Evolutionary conservation across 768 basidiomycete genomes (phyloP).

Genomic region (Boletus eberwhitei): DNA sequence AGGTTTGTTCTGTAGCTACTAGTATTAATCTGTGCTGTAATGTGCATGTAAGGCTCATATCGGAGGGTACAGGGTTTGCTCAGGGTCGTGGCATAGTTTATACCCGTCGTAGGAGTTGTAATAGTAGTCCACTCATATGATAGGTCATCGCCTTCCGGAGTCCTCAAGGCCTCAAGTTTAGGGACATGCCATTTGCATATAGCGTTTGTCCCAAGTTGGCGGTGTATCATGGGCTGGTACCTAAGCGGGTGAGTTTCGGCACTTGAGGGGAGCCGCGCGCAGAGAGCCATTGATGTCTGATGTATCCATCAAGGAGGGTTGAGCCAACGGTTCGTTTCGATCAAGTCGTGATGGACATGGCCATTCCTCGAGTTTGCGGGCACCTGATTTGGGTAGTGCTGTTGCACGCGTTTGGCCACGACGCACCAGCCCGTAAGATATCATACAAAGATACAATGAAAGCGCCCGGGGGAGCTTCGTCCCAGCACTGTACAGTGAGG

Average conservation of each 20-base stretch:
- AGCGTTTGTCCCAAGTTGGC: no score
- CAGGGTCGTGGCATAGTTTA: neutral
- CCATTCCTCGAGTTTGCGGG: neutral
- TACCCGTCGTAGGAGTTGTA: neutral
- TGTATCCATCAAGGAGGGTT: neutral
- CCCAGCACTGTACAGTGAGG: neutral
- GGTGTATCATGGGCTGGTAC: no score
- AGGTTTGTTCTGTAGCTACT: neutral
- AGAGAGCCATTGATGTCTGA: neutral
- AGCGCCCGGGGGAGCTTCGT: neutral
- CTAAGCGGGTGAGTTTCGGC: neutral
- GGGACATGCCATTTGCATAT: neutral
- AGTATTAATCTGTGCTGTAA: neutral
- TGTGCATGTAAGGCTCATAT: neutral
- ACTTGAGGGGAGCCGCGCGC: neutral
- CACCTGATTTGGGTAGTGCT: neutral
- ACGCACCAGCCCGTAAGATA: neutral
- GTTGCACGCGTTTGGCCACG: neutral
- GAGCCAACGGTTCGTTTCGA: conserved; percentile 1
- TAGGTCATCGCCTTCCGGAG: neutral
- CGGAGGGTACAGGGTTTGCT: neutral
- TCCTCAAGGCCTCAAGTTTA: neutral
- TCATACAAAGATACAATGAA: neutral
- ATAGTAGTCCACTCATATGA: neutral
- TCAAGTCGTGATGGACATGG: neutral